Base-by-base conservation (phyloP, 2,329 filamentous ascomycete genomes). In the Colletotrichum sp. region DNA sequence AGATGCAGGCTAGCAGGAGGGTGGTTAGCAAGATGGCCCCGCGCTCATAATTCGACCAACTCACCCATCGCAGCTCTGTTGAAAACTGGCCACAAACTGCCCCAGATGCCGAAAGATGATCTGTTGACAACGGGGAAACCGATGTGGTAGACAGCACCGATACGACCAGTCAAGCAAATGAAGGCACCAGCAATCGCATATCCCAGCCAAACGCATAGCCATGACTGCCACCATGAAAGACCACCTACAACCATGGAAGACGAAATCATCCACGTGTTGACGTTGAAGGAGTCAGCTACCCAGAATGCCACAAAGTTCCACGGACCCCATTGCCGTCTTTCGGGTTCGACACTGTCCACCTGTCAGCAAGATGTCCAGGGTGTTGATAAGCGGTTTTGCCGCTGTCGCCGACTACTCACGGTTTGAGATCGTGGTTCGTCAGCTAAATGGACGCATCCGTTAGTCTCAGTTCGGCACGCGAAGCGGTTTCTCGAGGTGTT, bases 261-360 rank as follows among this genome's bases (percentile, higher is more conserved):
- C 0, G 95, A 77, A 11, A 78, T 78, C 76, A 78, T 78, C 96
- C 95, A 98, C 3, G 95, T 97, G 85, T 96, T 97, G 82, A 97
- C 95, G 84, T 96, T 96, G 87, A 96, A 95, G 1, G 92, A 94
- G 85, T 96, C 95, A 34, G 94, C 93, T 81, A 97, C 90, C 95
- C 95, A 96, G 83, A 97, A 97, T 16, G 92, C 94, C 55, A 98
- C 94, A 82, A 96, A 98, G 84, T 98, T 98, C 92, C 94, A 95
- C 34, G 94, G 87, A 22, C 93, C 92, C 96, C 96, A 98, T 90
- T 95, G 92, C 71, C 96, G 92, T 74, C 95, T 92, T 78, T 91
- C 92, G 19, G 92, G 92, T 82, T 98, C 95, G 68, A 98, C 95
- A 81, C 74, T 76, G 34, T 61, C 25, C 29, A 3, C 12, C 11